Evolutionary conservation across 78 protist species (phyloP).

Genomic region (Abeoforma whisleri): DNA sequence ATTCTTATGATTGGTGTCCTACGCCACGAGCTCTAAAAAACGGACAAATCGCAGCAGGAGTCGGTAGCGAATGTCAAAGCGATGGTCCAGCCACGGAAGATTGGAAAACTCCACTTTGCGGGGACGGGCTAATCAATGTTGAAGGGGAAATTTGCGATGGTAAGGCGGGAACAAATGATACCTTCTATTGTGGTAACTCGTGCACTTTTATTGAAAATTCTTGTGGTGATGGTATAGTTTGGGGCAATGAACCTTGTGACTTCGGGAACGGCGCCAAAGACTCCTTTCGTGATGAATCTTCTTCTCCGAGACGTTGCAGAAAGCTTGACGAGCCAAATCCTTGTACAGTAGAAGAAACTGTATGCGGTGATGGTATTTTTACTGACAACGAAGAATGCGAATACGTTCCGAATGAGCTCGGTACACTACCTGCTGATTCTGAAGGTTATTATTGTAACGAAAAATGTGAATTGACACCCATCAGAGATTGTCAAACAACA

Average conservation of each 20-base stretch:
- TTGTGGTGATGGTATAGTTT: constrained; percentile 5
- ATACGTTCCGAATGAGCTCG: constrained; percentile 10
- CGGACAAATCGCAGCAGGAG: too few relatives aligned
- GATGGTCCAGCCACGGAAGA: too few relatives aligned
- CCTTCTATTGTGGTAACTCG: background rate
- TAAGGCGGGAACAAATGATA: background rate
- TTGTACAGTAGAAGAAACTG: constrained; percentile 8
- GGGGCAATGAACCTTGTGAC: background rate
- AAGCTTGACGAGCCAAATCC: constrained; percentile 3
- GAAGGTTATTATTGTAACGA: background rate
- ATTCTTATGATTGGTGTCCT: too few relatives aligned
- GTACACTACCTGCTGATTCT: background rate
- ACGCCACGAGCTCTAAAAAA: too few relatives aligned
- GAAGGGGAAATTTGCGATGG: too few relatives aligned
- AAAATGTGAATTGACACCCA: background rate
- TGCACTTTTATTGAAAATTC: background rate
- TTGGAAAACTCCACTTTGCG: too few relatives aligned
- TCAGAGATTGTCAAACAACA: background rate
- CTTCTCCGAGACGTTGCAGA: too few relatives aligned
- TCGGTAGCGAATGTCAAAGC: too few relatives aligned
- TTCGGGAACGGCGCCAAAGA: too few relatives aligned
- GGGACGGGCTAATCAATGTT: too few relatives aligned
- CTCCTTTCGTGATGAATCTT: too few relatives aligned
- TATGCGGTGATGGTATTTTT: constrained; percentile 2
- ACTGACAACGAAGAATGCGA: constrained; percentile 19